phyloP scores from a whole-genome alignment of 768 basidiomycete genomes.

The Pholiota conissans region DNA sequence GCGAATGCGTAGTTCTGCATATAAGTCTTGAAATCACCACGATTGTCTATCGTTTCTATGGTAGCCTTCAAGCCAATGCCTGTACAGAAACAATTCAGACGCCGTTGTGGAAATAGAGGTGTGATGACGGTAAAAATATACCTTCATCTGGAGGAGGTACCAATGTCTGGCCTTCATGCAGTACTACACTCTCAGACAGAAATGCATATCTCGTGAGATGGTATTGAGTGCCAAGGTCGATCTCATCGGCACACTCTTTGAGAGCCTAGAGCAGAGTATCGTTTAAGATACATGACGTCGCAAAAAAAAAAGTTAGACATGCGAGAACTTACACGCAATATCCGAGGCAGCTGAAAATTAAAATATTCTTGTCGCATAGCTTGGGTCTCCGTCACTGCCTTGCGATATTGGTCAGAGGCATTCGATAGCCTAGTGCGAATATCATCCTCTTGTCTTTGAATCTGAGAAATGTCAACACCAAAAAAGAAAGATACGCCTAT shows the following conservation, averaged over 20 bases:
- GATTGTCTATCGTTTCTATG: slow-evolving; percentile 91
- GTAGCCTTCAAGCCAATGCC: slow-evolving; percentile 81
- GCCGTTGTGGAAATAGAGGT: not conserved
- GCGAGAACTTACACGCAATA: slow-evolving; percentile 70
- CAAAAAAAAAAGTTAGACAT: not conserved
- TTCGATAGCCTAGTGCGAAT: slow-evolving; percentile 81
- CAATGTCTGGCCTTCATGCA: slow-evolving; percentile 86
- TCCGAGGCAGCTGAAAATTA: slow-evolving; percentile 93
- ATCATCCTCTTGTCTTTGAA: slow-evolving; percentile 94
- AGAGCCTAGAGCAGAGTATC: slow-evolving; percentile 53
- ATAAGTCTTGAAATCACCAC: slow-evolving; percentile 91
- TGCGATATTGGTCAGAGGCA: slow-evolving; percentile 86
- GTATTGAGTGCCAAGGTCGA: slow-evolving; percentile 97
- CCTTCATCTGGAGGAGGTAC: slow-evolving; percentile 77
- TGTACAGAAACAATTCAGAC: slow-evolving; percentile 9
- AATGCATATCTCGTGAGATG: slow-evolving; percentile 94
- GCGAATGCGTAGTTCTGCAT: slow-evolving; percentile 98
- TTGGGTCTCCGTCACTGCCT: slow-evolving; percentile 88
- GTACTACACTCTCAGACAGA: slow-evolving; percentile 86
- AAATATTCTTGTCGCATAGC: slow-evolving; percentile 95
- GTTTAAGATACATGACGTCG: slow-evolving; percentile 3
- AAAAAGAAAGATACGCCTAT: too few species aligned
- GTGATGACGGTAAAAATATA: slow-evolving; percentile 27
- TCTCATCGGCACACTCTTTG: slow-evolving; percentile 94
- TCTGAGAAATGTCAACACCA: slow-evolving; percentile 36